phyloP scores from a whole-genome alignment of 768 basidiomycete species.

The Boletus rubroflammeus region DNA sequence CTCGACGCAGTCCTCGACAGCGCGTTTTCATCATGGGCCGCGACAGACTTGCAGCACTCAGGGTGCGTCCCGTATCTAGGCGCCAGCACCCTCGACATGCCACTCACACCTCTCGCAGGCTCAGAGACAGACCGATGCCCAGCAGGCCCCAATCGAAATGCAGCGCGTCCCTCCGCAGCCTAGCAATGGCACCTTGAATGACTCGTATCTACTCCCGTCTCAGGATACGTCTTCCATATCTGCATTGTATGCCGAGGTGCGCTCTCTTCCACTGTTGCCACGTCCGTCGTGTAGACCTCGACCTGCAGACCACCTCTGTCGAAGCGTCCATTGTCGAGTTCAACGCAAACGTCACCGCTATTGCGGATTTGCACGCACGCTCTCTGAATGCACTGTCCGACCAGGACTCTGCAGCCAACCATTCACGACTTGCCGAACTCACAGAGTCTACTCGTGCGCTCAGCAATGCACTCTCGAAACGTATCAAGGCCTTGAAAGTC shows the following conservation, averaged over 20 bases:
- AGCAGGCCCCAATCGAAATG: constrained; percentile 26
- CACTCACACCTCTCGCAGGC: constrained; percentile 41
- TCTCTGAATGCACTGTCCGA: constrained; percentile 50
- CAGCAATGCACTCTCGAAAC: constrained; percentile 52
- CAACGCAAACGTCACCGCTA: constrained; percentile 42
- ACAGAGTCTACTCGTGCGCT: constrained; percentile 57
- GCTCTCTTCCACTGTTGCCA: neutral
- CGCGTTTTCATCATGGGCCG: constrained; percentile 42
- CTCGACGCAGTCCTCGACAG: neutral
- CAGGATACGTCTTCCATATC: constrained; percentile 28
- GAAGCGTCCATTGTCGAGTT: constrained; percentile 45
- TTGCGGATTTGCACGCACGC: constrained; percentile 48
- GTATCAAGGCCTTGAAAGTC: constrained; percentile 55
- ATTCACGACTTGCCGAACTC: constrained; percentile 52
- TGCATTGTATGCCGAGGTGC: constrained; percentile 34
- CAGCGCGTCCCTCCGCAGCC: constrained; percentile 18
- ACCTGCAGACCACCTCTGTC: constrained; percentile 43
- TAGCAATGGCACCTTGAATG: neutral
- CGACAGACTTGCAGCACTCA: constrained; percentile 81
- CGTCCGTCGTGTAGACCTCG: neutral
- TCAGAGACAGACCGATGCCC: constrained; percentile 41
- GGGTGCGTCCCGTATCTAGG: constrained; percentile 54
- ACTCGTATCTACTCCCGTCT: constrained; percentile 1
- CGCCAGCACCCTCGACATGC: constrained; percentile 39
- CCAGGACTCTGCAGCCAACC: constrained; percentile 37